Base-by-base conservation (phyloP, 768 basidiomycete genomes). In the Solioccasus polychromus region DNA sequence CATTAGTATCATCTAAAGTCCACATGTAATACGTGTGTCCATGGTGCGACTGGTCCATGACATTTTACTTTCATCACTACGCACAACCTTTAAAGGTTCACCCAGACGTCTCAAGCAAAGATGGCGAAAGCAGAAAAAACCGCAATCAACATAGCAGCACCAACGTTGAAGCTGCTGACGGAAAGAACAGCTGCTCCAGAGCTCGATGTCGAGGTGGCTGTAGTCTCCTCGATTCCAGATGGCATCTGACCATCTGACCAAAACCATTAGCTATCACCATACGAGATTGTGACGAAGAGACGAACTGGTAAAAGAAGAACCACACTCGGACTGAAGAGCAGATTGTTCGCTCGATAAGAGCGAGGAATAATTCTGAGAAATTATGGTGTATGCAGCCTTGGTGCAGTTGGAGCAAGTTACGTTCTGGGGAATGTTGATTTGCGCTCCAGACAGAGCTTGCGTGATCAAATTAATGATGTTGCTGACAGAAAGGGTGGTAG, bases 351-450 rank as follows among this genome's bases (percentile, higher is more conserved):
- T 36, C 8, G 67, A 45, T 11, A 67, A 46, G 5, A 74, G 22
- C 14, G 52, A 49, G 1, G 81, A 76, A 29, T 68, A 59, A 19
- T 68, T 60, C 8, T 64, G 25, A 17, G 57, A 60, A 17, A 71
- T 46, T 35, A 77, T 59, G 31, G 71, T 77, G 61, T 76, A 83
- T 1, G 69, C 67, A 22, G 68, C 74, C 59, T 84, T 79, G 44
- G 71, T 44, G 52, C 82, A 83, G 57, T 75, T 62, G 24, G 78
- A 70, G 67, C 82, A 83, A 10, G 70, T 66, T 7, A 79, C 57
- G 35, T 74, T 79, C 24, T 61, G 55, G 17, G 64, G 52, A 18
- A 68, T 36, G 18, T 17, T 20, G 20, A 53, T 4, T 2, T 19
- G 30, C n/a, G 38, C 8, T 31, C 57, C 62, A 14, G 50, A 37